Base-by-base conservation (phyloP, 2,329 filamentous ascomycete species). In the Fusarium paranaense region DNA sequence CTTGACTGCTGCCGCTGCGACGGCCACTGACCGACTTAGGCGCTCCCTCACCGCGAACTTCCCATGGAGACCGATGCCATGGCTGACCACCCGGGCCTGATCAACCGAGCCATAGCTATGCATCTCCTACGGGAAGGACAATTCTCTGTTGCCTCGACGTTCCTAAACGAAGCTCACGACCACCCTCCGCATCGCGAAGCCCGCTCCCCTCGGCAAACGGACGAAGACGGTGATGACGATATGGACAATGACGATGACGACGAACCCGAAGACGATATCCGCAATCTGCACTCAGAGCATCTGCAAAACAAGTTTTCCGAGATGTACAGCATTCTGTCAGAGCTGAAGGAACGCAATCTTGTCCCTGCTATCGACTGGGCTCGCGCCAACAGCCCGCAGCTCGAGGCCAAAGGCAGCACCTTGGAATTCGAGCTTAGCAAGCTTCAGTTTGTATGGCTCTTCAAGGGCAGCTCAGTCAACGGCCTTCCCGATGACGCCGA, bases 31-130 rank as follows among this genome's bases (percentile, higher is more conserved):
- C 75, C 35, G 40, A 58, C 32, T 42, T 25, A 84, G 82, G 83
- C 83, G 20, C 70, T 83, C 7, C 87, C 85, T 6, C 78, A 82
- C 11, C 90, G 91, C 16, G 86, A 93, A 16, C 90, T 96, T 0
- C 93, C 92, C 16, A 93, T 91, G 78, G 93, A 95, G 67, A 92
- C 95, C 78, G 95, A 97, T 82, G 93, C 92, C 37, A 91, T 98
- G 82, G 91, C 90, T 2, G 89, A 92, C 22, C 91, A 97, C 74
- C 89, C 93, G 5, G 87, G 89, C 18, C 87, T 98, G 14, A 94
- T 98, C 80, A 97, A 98, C 83, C 91, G 95, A 66, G 96, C 97
- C 8, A 97, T 99, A 77, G 94, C 94, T 11, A 98, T 98, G 95
- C 97, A 99, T 80, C 89, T 99, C 25, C 89, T 99, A 42, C 94